Evolutionary conservation across 1,139 yeast genomes (phyloP).

Genomic region (Magnusiomyces starmeri): DNA sequence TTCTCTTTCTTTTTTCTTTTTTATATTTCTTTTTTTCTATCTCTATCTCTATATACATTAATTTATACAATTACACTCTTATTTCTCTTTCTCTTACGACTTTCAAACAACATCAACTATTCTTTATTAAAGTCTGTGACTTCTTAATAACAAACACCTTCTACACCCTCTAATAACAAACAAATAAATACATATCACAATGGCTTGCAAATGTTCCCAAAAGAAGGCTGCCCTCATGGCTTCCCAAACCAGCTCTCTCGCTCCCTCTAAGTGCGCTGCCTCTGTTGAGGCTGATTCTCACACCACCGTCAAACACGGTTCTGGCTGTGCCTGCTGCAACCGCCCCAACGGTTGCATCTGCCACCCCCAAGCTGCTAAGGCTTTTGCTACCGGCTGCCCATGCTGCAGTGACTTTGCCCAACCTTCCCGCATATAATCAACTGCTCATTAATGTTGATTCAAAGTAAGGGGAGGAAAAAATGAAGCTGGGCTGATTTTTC

Average conservation of each 20-base stretch:
- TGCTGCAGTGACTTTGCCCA: constrained; percentile 3
- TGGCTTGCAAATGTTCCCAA: constrained; percentile 4
- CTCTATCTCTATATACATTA: not conserved
- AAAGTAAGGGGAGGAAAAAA: not conserved
- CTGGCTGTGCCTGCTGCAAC: constrained; percentile 6
- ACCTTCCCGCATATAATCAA: not conserved
- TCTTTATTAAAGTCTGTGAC: no score
- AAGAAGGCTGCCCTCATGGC: constrained; percentile 2
- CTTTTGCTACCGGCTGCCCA: constrained; percentile 5
- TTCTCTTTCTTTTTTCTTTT: not conserved
- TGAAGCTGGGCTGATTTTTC: not conserved
- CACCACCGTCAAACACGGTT: not conserved
- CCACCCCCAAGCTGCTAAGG: constrained; percentile 7
- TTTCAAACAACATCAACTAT: not conserved
- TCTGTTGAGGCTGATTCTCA: not conserved
- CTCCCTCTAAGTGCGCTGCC: not conserved
- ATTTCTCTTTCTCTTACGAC: not conserved
- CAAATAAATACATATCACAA: not conserved
- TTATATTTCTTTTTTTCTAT: not conserved
- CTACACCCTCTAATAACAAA: no score
- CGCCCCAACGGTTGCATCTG: constrained; percentile 2
- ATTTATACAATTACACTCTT: not conserved
- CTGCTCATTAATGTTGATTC: not conserved
- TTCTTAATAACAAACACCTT: no score
- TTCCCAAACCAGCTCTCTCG: not conserved